Base-by-base conservation (phyloP, 2,329 filamentous ascomycete species). In the Furcasterigmium furcatum region DNA sequence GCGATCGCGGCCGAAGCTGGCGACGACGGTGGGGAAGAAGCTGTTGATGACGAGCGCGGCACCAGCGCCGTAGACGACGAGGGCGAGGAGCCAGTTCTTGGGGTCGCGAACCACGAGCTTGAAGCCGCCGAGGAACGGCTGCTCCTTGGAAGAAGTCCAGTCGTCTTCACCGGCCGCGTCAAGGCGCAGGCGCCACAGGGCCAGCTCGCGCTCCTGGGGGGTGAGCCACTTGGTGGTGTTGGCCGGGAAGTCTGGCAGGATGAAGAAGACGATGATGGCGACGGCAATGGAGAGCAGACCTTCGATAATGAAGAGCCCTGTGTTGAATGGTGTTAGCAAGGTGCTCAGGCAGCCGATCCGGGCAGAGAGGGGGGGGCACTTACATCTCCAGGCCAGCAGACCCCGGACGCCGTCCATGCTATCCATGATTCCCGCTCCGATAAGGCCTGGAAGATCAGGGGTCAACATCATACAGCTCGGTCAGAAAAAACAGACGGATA, bases 271-370 rank as follows among this genome's bases (percentile, higher is more conserved):
- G 1, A 60, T 54, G 6, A 80, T 58, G 12, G 85, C 84, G 22
- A 88, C 71, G 6, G 67, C 68, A 20, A 88, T 66, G 7, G 24
- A 7, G 47, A 85, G 73, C 14, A 73, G 70, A 21, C 85, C 85
- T 61, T 89, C 85, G 32, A 88, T 81, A 44, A 88, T 82, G 64
- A 87, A 87, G 0, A 87, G 66, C 80, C 80, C 85, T n/a, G n/a
- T n/a, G n/a, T n/a, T n/a, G n/a, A n/a, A n/a, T n/a, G n/a, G n/a
- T n/a, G n/a, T n/a, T n/a, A n/a, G n/a, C n/a, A n/a, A n/a, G n/a
- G n/a, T n/a, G n/a, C n/a, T n/a, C n/a, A n/a, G n/a, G n/a, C n/a
- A n/a, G n/a, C n/a, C n/a, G n/a, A n/a, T n/a, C n/a, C n/a, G n/a
- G n/a, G n/a, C n/a, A n/a, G n/a, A n/a, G n/a, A n/a, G n/a, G n/a